A percentile compares a stretch with the other conserved stretches of the same genome.
Conservation (phyloP, 805 yeast genomes). For the Candida palmyrensis region DNA sequence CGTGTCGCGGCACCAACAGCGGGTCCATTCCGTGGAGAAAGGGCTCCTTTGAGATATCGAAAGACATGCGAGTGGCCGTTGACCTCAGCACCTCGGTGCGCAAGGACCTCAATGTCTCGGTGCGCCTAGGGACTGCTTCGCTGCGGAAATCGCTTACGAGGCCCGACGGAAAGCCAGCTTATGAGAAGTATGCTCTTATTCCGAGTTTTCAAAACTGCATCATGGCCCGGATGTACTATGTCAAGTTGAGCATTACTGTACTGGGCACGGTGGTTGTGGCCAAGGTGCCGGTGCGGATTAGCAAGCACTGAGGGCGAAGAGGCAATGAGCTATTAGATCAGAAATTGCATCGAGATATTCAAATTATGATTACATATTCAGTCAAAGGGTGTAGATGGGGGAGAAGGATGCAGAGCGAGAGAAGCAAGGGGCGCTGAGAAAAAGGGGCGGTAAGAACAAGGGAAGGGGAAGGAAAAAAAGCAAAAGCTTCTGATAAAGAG, state of each 20-base stretch:
- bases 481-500: too few species aligned
- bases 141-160: not conserved
- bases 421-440: too few species aligned
- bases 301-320: not conserved
- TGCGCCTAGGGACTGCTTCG: not conserved
- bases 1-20: not conserved
- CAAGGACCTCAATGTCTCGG: not conserved
- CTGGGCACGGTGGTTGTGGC: too few species aligned
- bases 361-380: not conserved
- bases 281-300: too few species aligned
- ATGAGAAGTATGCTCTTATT: conserved; percentile 1
- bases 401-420: too few species aligned
- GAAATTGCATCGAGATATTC: not conserved
- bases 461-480: too few species aligned
- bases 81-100: too few species aligned
- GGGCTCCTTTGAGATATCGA: too few species aligned
- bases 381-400: too few species aligned
- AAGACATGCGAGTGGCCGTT: too few species aligned
- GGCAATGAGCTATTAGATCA: not conserved
- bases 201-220: conserved; percentile 3
- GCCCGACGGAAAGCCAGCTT: not conserved
- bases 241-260: not conserved
- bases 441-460: too few species aligned
- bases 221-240: conserved; percentile 1
- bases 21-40: conserved; percentile 1